These are phyloP conservation scores for Lepidopterella palustris DNA, from an alignment of 495 filamentous ascomycete species.

Conservation along the genomic window DNA sequence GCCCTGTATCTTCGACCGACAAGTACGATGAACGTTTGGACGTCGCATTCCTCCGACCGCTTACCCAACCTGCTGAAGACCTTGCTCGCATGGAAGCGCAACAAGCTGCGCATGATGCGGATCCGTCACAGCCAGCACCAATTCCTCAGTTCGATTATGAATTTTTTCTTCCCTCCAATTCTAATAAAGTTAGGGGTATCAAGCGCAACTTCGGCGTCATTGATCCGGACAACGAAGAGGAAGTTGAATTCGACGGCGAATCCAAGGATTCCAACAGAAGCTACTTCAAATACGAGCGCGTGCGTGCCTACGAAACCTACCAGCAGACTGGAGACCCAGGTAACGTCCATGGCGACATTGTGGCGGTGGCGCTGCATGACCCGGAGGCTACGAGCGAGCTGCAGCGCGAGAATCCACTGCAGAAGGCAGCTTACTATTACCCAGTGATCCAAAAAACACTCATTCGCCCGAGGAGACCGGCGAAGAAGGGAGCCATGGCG, in stretches of 20 bases:
- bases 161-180: constrained; percentile 62
- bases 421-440: constrained; percentile 83
- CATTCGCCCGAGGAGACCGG: constrained; percentile 49
- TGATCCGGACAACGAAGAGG: constrained; percentile 61
- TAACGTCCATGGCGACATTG: constrained; percentile 46
- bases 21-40: constrained; percentile 76
- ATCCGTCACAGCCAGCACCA: constrained; percentile 56
- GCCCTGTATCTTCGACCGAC: constrained; percentile 55
- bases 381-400: constrained; percentile 52
- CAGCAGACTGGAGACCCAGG: constrained; percentile 55
- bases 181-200: constrained; percentile 52
- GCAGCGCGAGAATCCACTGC: constrained; percentile 37
- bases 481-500: constrained; percentile 30
- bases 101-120: constrained; percentile 52
- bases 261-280: constrained; percentile 26
- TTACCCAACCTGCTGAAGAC: constrained; percentile 42
- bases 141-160: constrained; percentile 67
- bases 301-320: constrained; percentile 79
- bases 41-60: constrained; percentile 67
- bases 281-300: constrained; percentile 66
- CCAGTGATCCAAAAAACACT: constrained; percentile 67
- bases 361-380: constrained; percentile 58
- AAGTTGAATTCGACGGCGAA: constrained; percentile 56
- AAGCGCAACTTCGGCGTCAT: constrained; percentile 65
- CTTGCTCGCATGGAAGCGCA: constrained; percentile 38